Conservation (phyloP, 1,284 basidiomycete species). For the Volvariella surrecta region DNA sequence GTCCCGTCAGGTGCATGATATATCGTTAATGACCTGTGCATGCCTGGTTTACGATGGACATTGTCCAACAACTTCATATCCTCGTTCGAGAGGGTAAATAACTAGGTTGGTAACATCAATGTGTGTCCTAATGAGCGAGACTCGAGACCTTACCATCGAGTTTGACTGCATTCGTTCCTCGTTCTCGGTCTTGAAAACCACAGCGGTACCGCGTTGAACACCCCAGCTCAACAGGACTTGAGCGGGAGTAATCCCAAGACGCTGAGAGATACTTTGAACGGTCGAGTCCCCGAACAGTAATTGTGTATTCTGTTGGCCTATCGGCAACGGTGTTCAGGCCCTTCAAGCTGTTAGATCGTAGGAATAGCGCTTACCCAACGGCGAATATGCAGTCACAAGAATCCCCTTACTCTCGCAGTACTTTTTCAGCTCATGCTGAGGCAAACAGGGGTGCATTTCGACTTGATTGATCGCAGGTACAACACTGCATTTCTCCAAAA, state of each 20-base stretch:
- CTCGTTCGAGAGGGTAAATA: no score
- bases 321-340: constrained; percentile 8
- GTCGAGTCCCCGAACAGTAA: constrained; percentile 15
- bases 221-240: constrained; percentile 35
- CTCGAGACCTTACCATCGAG: constrained; percentile 34
- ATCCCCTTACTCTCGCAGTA: constrained; percentile 57
- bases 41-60: no score
- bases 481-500: constrained; percentile 29
- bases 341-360: background rate
- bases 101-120: no score
- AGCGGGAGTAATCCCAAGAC: constrained; percentile 27
- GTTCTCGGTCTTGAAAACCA: constrained; percentile 30
- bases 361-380: constrained; percentile 45
- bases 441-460: constrained; percentile 50
- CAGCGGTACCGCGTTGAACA: constrained; percentile 25
- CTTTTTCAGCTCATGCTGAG: constrained; percentile 45
- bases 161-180: constrained; percentile 33
- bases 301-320: no score
- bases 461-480: constrained; percentile 60
- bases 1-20: constrained; percentile 25
- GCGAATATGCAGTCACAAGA: constrained; percentile 58
- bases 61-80: no score
- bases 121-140: no score
- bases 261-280: constrained; percentile 31
- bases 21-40: constrained; percentile 26